Conservation (phyloP, 2,329 filamentous ascomycete species). For the Daldinia sp. region DNA sequence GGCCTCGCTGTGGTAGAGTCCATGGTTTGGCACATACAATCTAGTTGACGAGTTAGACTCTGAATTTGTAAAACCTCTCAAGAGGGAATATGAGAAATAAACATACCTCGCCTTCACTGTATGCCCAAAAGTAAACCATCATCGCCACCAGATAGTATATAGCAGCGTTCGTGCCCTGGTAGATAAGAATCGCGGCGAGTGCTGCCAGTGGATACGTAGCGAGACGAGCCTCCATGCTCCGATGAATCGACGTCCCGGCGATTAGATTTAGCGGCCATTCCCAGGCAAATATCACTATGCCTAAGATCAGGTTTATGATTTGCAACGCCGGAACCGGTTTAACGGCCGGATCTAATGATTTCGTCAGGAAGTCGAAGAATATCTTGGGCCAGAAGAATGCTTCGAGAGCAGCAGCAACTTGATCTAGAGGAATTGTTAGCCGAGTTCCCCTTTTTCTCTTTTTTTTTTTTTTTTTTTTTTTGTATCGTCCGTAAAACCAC, state of each 20-base stretch:
- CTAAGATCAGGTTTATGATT: conserved; percentile 87
- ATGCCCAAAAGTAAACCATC: conserved; percentile 94
- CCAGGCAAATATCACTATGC: conserved; percentile 81
- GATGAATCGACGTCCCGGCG: conserved; percentile 82
- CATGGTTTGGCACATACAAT: conserved; percentile 77
- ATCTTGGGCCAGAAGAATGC: conserved; percentile 99
- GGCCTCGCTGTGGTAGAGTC: conserved; percentile 72
- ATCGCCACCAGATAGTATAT: conserved; percentile 92
- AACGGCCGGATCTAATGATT: conserved; percentile 86
- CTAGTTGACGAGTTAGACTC: conserved; percentile 53
- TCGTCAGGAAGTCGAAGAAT: conserved; percentile 97
- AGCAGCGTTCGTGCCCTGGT: conserved; percentile 92
- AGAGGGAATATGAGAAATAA: conserved; percentile 36
- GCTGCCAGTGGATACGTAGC: conserved; percentile 84
- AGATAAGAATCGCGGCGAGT: conserved; percentile 80
- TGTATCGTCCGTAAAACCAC: conserved; percentile 42
- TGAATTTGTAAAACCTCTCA: neutral
- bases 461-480: conserved; percentile 1
- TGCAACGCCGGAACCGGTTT: conserved; percentile 91
- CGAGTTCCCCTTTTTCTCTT: neutral
- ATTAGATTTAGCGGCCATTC: conserved; percentile 89
- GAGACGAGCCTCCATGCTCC: conserved; percentile 87
- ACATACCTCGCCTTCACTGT: conserved; percentile 94
- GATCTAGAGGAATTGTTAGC: conserved; percentile 70
- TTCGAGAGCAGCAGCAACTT: conserved; percentile 84